Base-by-base conservation (phyloP, 1,139 yeast species). In the Yarrowia galli region DNA sequence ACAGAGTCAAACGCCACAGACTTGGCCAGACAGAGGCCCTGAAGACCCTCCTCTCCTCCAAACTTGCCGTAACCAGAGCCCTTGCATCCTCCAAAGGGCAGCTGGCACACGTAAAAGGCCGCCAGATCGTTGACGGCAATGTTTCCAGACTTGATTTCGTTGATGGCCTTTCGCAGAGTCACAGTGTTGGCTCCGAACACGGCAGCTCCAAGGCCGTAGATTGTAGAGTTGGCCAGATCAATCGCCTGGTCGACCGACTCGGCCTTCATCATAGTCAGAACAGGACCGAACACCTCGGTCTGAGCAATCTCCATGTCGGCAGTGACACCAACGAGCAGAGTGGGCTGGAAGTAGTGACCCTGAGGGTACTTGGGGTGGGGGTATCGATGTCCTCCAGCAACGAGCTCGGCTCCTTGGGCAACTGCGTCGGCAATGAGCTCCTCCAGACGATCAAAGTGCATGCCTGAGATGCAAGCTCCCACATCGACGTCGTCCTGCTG, bases 71-170 rank as follows among this genome's bases (percentile, higher is more conserved):
- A 95, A 0, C 99, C 99, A 10, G 97, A 90, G 65, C 93, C 95
- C 73, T 89, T 89, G 40, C 86, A 85, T 36, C 99, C 99, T 68
- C 99, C 99, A 80, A 95, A 95, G 48, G 99, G 99, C 72, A 93
- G 83, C 79, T 95, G 98, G 71, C 98, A 95, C 40, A 95, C 92
- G 74, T 93, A 93, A 75, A 86, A 95, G 0, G 98, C 93, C 7
- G 98, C 99, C 82, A 95, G 95, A 79, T 95, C 99, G 77, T 95
- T 95, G 71, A 95, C 91, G 8, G 98, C 97, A 60, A 95, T 97
- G 74, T 92, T 95, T 32, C 99, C 99, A 67, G 93, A 85, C 56
- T 87, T 84, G 71, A 95, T 79, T 18, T 80, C 77, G 73, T 86
- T 82, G 13, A 95, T 90, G 42, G 92, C 86, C 65, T 80, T 78